Evolutionary conservation across 139 green algal genomes (phyloP).

Genomic region (Chara braunii): DNA sequence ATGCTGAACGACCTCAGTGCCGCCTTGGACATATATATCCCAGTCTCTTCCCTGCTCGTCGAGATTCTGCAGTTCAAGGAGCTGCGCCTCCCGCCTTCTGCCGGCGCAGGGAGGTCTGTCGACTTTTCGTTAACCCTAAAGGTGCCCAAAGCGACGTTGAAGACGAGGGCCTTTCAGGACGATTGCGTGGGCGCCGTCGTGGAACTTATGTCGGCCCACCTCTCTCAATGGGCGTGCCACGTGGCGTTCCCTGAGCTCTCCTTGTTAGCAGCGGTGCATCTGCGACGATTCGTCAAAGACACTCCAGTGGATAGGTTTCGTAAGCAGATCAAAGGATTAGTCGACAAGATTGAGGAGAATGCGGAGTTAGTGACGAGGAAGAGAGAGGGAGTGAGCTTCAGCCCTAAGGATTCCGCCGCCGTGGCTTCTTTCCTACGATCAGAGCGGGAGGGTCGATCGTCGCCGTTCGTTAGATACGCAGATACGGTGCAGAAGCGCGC

Average conservation of each 20-base stretch:
- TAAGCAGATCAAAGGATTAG: constrained; percentile 15
- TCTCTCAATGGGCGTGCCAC: constrained; percentile 65
- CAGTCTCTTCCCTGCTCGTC: constrained; percentile 68
- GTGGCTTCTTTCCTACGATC: constrained; percentile 30
- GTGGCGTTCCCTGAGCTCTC: constrained; percentile 83
- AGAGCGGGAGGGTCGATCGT: too few species aligned
- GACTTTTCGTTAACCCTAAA: constrained; percentile 23
- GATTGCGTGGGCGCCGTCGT: constrained; percentile 66
- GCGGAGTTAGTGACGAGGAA: constrained; percentile 48
- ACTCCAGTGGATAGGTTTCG: constrained; percentile 70
- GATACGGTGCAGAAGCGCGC: too few species aligned
- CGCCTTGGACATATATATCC: constrained; percentile 60
- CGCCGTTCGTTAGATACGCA: too few species aligned
- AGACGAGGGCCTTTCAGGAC: constrained; percentile 55
- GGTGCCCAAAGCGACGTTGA: constrained; percentile 8
- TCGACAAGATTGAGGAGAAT: constrained; percentile 39
- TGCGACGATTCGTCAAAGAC: constrained; percentile 71
- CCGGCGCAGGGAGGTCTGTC: constrained; percentile 12
- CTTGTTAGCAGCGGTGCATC: constrained; percentile 44
- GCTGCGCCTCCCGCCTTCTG: constrained; percentile 12
- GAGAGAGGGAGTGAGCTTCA: constrained; percentile 62
- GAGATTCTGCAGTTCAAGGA: constrained; percentile 56
- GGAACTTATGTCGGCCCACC: constrained; percentile 70
- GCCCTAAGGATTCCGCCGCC: constrained; percentile 58
- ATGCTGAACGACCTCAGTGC: constrained; percentile 52